A percentile compares a stretch with the other conserved stretches of the same genome.
These are phyloP conservation scores for Plectosphaerella plurivora DNA, from an alignment of 2,329 filamentous ascomycete species.

Conservation along the genomic window DNA sequence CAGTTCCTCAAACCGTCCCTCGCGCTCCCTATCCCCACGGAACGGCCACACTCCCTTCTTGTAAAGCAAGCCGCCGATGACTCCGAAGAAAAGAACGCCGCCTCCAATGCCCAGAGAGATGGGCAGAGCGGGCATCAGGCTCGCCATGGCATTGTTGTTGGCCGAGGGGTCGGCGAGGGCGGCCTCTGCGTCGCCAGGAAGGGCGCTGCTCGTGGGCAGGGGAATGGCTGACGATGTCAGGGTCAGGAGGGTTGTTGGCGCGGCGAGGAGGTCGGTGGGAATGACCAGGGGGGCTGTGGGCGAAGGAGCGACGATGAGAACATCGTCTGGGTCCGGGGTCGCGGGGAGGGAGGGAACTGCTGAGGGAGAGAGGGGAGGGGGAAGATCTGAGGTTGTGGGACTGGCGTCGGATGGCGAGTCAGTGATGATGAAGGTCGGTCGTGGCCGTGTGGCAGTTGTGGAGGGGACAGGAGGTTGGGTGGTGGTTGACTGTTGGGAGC, in stretches of 20 bases:
- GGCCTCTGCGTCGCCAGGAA: background rate
- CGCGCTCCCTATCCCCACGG: background rate
- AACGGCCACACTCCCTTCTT: constrained; percentile 10
- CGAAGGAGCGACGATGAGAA: background rate
- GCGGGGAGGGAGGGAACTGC: background rate
- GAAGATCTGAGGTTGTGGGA: background rate
- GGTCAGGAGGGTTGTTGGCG: background rate
- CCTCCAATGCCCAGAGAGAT: constrained; percentile 11
- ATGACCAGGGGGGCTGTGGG: background rate
- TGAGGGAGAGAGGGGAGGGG: background rate
- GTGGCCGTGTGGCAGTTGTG: constrained; percentile 1
- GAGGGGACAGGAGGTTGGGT: background rate
- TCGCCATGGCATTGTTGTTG: background rate
- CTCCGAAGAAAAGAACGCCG: constrained; percentile 10
- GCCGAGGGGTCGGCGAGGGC: constrained; percentile 1
- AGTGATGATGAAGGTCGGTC: background rate
- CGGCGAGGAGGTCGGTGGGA: background rate
- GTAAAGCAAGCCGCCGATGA: constrained; percentile 9
- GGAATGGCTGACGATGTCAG: background rate
- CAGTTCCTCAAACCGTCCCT: constrained; percentile 8
- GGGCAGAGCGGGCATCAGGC: constrained; percentile 12
- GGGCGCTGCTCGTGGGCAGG: background rate
- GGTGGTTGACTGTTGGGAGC: background rate
- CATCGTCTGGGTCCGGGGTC: background rate
- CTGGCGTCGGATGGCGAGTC: background rate